A percentile compares a stretch with the other conserved stretches of the same genome.
phyloP scores from a whole-genome alignment of 1,139 yeast genomes.

The Magnusiomyces magnusii region DNA sequence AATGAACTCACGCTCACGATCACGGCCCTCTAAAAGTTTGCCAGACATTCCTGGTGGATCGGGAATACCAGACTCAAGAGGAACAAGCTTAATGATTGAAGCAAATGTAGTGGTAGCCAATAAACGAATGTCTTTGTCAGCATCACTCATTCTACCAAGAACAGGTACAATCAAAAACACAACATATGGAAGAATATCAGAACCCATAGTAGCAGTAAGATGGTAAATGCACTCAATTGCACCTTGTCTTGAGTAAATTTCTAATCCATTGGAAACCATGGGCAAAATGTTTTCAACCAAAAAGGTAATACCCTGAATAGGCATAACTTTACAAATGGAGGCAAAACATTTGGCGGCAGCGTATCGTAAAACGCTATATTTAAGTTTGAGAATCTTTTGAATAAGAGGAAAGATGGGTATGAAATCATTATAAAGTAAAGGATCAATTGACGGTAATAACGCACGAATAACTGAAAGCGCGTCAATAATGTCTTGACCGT shows the following conservation, averaged over 20 bases:
- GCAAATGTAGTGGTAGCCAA: constrained; percentile 97
- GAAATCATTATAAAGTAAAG: constrained; percentile 44
- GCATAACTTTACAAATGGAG: constrained; percentile 64
- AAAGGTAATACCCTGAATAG: constrained; percentile 67
- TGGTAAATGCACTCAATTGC: constrained; percentile 90
- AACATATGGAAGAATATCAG: constrained; percentile 84
- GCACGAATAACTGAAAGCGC: constrained; percentile 78
- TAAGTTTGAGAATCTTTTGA: constrained; percentile 57
- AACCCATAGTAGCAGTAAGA: constrained; percentile 76
- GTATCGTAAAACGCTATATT: constrained; percentile 74
- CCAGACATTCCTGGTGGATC: constrained; percentile 92
- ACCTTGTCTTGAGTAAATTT: constrained; percentile 77
- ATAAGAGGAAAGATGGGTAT: constrained; percentile 43
- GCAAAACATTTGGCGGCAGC: constrained; percentile 90
- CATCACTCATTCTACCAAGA: constrained; percentile 96
- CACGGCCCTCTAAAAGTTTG: constrained; percentile 80
- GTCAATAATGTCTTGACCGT: constrained; percentile 82
- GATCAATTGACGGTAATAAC: constrained; percentile 55
- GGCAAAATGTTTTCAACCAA: constrained; percentile 77
- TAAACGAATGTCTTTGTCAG: constrained; percentile 80
- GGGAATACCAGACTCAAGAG: constrained; percentile 94
- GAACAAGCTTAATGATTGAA: constrained; percentile 87
- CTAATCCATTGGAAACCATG: constrained; percentile 72
- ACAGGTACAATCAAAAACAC: constrained; percentile 95
- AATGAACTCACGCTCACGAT: constrained; percentile 87